Evolutionary conservation across 179 eudicot species (phyloP).

Genomic region (Patellifolia procumbens): DNA sequence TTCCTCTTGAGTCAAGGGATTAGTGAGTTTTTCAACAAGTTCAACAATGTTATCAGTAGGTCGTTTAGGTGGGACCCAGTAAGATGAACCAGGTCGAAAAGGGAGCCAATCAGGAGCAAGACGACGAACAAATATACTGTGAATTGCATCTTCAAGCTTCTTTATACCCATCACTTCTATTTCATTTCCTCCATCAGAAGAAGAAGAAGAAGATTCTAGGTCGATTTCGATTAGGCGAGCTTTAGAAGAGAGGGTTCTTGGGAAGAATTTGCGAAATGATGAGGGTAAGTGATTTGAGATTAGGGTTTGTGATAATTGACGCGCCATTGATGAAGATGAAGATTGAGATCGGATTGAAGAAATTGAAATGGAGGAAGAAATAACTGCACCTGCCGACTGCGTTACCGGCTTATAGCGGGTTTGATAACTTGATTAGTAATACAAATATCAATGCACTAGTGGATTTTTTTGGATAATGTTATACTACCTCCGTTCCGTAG

Average conservation of each 20-base stretch:
- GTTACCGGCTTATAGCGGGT: not conserved
- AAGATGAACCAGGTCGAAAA: constrained; percentile 60
- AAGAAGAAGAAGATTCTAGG: not conserved
- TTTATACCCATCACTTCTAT: constrained; percentile 38
- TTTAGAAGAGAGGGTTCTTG: constrained; percentile 1
- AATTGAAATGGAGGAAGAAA: not conserved
- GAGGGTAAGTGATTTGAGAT: not conserved
- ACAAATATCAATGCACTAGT: no score
- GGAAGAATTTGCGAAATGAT: not conserved
- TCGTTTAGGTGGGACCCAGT: constrained; percentile 58
- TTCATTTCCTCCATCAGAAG: constrained; percentile 18
- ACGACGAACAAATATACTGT: constrained; percentile 51
- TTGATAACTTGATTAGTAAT: no score
- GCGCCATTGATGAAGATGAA: constrained; percentile 6
- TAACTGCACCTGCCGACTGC: not conserved
- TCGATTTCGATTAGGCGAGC: constrained; percentile 14
- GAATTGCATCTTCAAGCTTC: constrained; percentile 61
- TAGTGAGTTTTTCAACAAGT: constrained; percentile 36
- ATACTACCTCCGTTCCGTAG: no score
- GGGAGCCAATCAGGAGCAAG: constrained; percentile 82
- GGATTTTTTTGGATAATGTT: no score
- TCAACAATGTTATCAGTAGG: constrained; percentile 27
- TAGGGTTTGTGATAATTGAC: not conserved
- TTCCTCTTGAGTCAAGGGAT: constrained; percentile 46
- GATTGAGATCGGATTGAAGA: no score